phyloP scores from a whole-genome alignment of 1,284 basidiomycete species.

The Amylostereum chailletii region DNA sequence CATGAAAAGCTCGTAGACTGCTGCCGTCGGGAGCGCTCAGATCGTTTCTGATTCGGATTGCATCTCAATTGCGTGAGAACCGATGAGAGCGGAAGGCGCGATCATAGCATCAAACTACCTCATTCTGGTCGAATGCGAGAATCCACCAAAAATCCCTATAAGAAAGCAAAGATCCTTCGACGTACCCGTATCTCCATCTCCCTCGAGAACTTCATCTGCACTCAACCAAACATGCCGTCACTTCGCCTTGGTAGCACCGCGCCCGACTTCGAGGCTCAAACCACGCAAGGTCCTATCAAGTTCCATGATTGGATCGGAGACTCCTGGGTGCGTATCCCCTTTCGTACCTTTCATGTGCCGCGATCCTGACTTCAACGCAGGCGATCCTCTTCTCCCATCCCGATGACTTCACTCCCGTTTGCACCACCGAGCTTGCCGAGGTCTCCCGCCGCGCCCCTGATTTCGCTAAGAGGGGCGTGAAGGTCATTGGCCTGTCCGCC shows the following conservation, averaged over 20 bases:
- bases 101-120: no score
- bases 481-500: conserved; percentile 91
- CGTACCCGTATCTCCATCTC: no score
- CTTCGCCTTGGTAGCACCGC: conserved; percentile 50
- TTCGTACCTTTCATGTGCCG: no score
- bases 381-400: conserved; percentile 91
- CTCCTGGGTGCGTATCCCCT: conserved; percentile 62
- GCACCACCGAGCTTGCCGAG: conserved; percentile 96
- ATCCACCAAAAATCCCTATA: no score
- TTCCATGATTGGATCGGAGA: conserved; percentile 91
- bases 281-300: conserved; percentile 68
- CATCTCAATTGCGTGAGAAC: no score
- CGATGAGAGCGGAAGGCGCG: no score
- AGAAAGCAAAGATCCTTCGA: no score
- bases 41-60: no score
- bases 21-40: no score
- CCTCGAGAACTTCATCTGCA: no score
- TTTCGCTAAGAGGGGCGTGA: conserved; percentile 83
- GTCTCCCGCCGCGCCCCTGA: conserved; percentile 83
- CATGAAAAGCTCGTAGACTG: no score
- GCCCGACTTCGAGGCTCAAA: conserved; percentile 79
- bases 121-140: no score
- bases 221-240: neutral
- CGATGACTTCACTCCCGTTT: conserved; percentile 79
- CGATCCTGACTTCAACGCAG: conserved; percentile 23